Base-by-base conservation (phyloP, 164 flowering plant genomes). In the Vitis riparia region DNA sequence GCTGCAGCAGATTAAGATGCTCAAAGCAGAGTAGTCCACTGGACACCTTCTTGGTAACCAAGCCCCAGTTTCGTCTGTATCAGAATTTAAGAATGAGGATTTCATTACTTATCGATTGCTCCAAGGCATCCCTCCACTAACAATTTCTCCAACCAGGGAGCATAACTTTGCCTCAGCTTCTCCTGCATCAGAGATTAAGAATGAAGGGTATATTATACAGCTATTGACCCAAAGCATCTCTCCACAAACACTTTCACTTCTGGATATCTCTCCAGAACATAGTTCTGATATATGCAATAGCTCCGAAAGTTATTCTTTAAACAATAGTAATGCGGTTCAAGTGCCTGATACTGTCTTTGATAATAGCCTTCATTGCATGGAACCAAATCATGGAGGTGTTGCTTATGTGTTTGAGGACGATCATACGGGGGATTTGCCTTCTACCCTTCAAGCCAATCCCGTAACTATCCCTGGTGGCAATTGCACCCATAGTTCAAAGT, bases 81-180 rank as follows among this genome's bases (percentile, higher is more conserved):
- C 59, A 64, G 79, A 72, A 67, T 32, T 17, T 47, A 58, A 59
- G 11, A 52, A 44, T 13, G 71, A 63, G 23, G 51, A 49, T 37
- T 55, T 51, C 63, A 23, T 17, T 44, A 61, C 4, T 13, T 29
- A 67, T 17, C 47, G 5, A 51, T 19, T 61, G 63, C 30, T 51
- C 13, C 3, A 7, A 32, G 65, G 50, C 55, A 65, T 16, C 61
- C 23, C 37, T 19, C 52, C 51, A 11, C 78, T 77, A 68, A 53
- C 64, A n/a, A n/a, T 53, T 9, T 68, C 67, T 37, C 30, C 30
- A 8, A 44, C 59, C 8, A 62, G 51, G 17, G 71, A 75, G 50
- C 59, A 47, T 11, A 55, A 47, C 47, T 58, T 59, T 63, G 7
- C 3, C 27, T 23, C 27, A 1, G 27, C 27, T 23, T 23, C 27